Conservation (phyloP, 2,329 filamentous ascomycete species). For the Exophiala xenobiotica region DNA sequence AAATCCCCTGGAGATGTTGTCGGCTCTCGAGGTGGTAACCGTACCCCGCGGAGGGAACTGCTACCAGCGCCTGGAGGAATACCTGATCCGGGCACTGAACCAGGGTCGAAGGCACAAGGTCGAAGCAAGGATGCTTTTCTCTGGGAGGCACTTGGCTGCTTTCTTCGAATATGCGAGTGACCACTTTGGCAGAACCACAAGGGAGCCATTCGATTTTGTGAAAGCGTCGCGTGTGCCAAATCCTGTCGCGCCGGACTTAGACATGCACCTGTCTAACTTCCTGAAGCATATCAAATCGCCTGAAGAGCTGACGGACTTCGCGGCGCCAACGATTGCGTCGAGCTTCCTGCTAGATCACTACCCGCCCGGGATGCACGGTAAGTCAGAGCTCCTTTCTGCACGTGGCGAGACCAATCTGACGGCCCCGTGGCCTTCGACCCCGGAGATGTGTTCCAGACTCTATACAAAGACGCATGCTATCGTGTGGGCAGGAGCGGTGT, state of each 20-base stretch:
- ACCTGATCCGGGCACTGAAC: constrained; percentile 27
- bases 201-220: constrained; percentile 31
- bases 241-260: constrained; percentile 25
- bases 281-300: constrained; percentile 23
- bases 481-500: constrained; percentile 21
- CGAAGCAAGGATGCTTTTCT: constrained; percentile 22
- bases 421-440: constrained; percentile 3
- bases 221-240: constrained; percentile 22
- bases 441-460: constrained; percentile 4
- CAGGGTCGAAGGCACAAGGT: constrained; percentile 24
- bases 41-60: constrained; percentile 24
- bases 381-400: constrained; percentile 7
- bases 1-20: constrained; percentile 22
- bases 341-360: constrained; percentile 33
- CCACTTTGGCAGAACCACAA: constrained; percentile 20
- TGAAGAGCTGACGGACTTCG: constrained; percentile 28
- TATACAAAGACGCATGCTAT: constrained; percentile 26
- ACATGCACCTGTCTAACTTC: constrained; percentile 28
- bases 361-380: constrained; percentile 27
- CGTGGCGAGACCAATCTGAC: background rate
- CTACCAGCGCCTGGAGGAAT: constrained; percentile 30
- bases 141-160: constrained; percentile 24
- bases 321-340: constrained; percentile 30
- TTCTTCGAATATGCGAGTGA: constrained; percentile 26
- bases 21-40: constrained; percentile 29